phyloP scores from a whole-genome alignment of 2,329 filamentous ascomycete species.

The Colletotrichum euphorbiae region DNA sequence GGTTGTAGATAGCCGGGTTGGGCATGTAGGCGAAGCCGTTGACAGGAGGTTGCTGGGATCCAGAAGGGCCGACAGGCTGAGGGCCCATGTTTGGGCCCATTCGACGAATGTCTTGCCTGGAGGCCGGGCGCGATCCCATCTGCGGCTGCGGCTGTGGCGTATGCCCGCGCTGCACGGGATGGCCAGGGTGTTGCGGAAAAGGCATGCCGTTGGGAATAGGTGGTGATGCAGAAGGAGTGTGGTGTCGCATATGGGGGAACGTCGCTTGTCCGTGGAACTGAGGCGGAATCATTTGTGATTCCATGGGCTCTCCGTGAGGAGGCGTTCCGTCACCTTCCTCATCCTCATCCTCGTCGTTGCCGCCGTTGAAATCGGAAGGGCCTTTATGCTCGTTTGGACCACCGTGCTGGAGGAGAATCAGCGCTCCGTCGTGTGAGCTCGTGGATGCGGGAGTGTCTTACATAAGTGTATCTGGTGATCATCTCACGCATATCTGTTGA shows the following conservation, averaged over 20 bases:
- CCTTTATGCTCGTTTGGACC: constrained; percentile 96
- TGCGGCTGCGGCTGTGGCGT: constrained; percentile 89
- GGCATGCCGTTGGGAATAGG: constrained; percentile 83
- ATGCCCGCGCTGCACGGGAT: constrained; percentile 71
- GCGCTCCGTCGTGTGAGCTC: constrained; percentile 30
- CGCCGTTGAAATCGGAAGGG: constrained; percentile 89
- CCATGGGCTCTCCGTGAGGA: constrained; percentile 72
- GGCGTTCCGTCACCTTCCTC: constrained; percentile 81
- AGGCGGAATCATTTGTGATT: constrained; percentile 73
- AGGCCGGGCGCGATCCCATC: constrained; percentile 79
- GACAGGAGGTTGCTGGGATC: constrained; percentile 63
- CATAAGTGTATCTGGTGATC: constrained; percentile 89
- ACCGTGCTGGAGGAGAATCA: constrained; percentile 74
- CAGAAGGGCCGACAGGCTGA: constrained; percentile 70
- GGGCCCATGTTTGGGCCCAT: constrained; percentile 79
- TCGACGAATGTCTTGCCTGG: constrained; percentile 82
- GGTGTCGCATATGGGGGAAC: constrained; percentile 86
- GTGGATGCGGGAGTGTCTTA: constrained; percentile 60
- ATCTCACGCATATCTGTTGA: constrained; percentile 94
- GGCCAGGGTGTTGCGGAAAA: constrained; percentile 66
- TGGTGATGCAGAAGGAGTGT: constrained; percentile 87
- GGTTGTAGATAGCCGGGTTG: constrained; percentile 87
- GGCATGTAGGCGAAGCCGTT: constrained; percentile 87
- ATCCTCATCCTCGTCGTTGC: constrained; percentile 87
- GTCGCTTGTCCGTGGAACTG: constrained; percentile 75